Base-by-base conservation (phyloP, 768 basidiomycete genomes). In the Chalciporus piperatus region DNA sequence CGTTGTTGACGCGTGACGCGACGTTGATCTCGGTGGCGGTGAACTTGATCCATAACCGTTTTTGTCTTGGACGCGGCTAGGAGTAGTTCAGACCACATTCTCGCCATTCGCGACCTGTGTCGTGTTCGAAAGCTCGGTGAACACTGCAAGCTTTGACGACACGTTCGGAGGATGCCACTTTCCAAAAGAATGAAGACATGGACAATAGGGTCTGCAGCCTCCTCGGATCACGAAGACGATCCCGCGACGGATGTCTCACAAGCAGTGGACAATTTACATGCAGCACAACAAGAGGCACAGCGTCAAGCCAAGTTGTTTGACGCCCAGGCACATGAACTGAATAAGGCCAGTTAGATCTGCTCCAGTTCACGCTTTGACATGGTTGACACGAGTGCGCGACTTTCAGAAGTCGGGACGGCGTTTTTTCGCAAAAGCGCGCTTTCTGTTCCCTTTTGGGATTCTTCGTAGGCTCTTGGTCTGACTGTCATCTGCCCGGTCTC, bases 401-500 rank as follows among this genome's bases (percentile, higher is more conserved):
- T 10, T 47, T 41, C 44, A 66, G 68, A 41, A 35, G 23, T 47
- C 58, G 20, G 44, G 56, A 19, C 55, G 48, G 3, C 56, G 17
- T 22, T 54, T 69, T 35, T 63, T 64, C 44, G 55, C 53, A 37
- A 66, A 71, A 51, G 60, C 62, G 19, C 75, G 81, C 45, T 83
- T 88, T 51, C 68, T 89, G n/a, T 91, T 92, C 62, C 79, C 85
- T 6, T 60, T 89, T 3, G 90, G 89, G 27, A 72, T 92, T n/a
- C 47, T 81, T 35, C 56, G 76, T 87, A 52, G 55, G 84, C 79
- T 47, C 33, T 14, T 16, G 3, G 37, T 42, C 25, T 5, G 25
- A 27, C 13, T 7, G 23, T 38, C 4, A 12, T 41, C 5, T 33
- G 35, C 25, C 22, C 9, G 56, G 25, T 35, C 51, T 57, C 54